These are phyloP conservation scores for Beauveria asiatica DNA, from an alignment of 2,329 filamentous ascomycete species.

Conservation along the genomic window DNA sequence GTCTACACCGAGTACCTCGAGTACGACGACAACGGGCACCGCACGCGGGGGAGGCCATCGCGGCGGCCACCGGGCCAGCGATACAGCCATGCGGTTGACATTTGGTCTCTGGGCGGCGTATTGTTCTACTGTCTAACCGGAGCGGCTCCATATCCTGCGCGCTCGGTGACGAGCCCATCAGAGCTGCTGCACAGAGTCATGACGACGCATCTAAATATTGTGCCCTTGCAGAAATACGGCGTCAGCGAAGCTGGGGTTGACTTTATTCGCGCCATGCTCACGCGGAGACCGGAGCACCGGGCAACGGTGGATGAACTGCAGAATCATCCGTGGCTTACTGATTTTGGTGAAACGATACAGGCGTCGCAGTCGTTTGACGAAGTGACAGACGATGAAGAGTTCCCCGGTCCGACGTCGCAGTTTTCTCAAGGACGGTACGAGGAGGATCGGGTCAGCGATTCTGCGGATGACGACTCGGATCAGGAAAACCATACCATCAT, in stretches of 20 bases:
- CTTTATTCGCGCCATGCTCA: conserved; percentile 71
- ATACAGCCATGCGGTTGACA: conserved; percentile 87
- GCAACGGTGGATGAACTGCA: conserved; percentile 66
- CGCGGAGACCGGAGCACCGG: conserved; percentile 68
- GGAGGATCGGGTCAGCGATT: conserved; percentile 33
- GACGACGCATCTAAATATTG: conserved; percentile 60
- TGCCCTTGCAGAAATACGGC: conserved; percentile 47
- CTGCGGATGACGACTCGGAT: conserved; percentile 60
- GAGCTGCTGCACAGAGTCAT: conserved; percentile 83
- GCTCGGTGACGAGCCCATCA: conserved; percentile 64
- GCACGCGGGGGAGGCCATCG: conserved; percentile 54
- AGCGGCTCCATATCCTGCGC: conserved; percentile 71
- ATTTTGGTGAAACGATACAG: conserved; percentile 20
- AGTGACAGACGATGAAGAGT: conserved; percentile 49
- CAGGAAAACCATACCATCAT: conserved; percentile 70
- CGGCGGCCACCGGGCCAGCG: conserved; percentile 51
- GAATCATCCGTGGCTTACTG: conserved; percentile 63
- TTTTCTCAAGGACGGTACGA: conserved; percentile 30
- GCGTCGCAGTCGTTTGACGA: conserved; percentile 49
- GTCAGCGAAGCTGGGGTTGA: conserved; percentile 63
- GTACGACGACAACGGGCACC: conserved; percentile 62
- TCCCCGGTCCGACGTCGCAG: conserved; percentile 53
- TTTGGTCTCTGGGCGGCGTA: conserved; percentile 93
- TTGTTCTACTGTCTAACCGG: conserved; percentile 79
- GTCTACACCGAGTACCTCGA: conserved; percentile 72